Evolutionary conservation across 2,329 filamentous ascomycete genomes (phyloP).

Genomic region (Nemania diffusa): DNA sequence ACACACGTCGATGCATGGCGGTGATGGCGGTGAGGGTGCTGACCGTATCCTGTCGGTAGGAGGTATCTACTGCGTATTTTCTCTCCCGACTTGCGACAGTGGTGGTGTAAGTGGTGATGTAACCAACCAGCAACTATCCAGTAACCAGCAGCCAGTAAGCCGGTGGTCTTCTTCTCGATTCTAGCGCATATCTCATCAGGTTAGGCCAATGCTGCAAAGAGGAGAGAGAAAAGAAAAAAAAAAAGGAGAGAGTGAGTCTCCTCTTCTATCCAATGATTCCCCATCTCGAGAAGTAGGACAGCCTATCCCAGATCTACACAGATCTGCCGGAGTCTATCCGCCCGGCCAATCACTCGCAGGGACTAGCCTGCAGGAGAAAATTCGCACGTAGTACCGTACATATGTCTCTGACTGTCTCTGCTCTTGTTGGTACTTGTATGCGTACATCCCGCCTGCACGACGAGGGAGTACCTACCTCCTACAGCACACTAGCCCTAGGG

Average conservation of each 20-base stretch:
- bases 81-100: slow-evolving; percentile 23
- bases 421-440: not conserved
- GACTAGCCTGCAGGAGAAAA: slow-evolving; percentile 21
- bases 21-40: slow-evolving; percentile 31
- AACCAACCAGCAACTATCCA: slow-evolving; percentile 25
- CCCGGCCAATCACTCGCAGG: slow-evolving; percentile 38
- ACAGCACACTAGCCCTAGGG: not conserved
- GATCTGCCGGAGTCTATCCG: slow-evolving; percentile 40
- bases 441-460: not conserved
- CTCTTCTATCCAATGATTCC: not conserved
- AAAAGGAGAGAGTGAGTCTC: not conserved
- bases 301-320: slow-evolving; percentile 35
- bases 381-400: slow-evolving; percentile 17
- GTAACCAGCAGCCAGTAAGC: slow-evolving; percentile 20
- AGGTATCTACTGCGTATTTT: slow-evolving; percentile 12
- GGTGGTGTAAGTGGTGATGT: slow-evolving; percentile 25
- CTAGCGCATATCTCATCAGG: slow-evolving; percentile 22
- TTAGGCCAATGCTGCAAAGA: not conserved
- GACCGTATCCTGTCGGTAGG: slow-evolving; percentile 14
- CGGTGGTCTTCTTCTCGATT: slow-evolving; percentile 25
- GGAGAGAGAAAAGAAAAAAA: not conserved
- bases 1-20: slow-evolving; percentile 31
- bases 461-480: not conserved
- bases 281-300: not conserved
- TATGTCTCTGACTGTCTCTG: not conserved